Evolutionary conservation across 225 moss, liverwort and hornwort species (phyloP), one percentile per base, ranked within the genome.

Genomic region (Takakia lepidozioides): DNA sequence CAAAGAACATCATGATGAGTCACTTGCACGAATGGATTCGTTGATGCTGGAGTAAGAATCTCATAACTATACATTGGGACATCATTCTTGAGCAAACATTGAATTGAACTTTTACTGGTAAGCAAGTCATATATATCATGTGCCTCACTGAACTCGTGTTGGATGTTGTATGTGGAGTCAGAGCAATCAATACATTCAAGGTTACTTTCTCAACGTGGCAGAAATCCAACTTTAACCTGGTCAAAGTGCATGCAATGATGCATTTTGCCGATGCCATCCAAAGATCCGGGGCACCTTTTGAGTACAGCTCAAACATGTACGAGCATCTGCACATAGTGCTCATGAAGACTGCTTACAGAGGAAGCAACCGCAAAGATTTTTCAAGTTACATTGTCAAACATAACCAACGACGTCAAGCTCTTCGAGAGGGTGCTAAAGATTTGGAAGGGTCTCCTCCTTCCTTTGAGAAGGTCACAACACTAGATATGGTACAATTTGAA

Each of bases 221-320:
- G 14, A 24, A 14, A 13, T 48, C 2, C 5, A 14, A 2, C 13
- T 48, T 48, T 48, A 26, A 48, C 22, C 14, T 26, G 21, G 47
- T 48, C 14, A 48, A 48, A 48, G 47, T 48, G 3, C 47, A 48
- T 48, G 47, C 2, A 19, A 48, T 48, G 47, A 14, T 5, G 2
- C 47, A 48, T 24, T 26, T 19, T 24, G 14, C 22, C 13, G 47
- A 48, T 24, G 19, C 1, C 14, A 48, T 48, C 24, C 47, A 22
- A 3, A 17, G 47, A 19, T 19, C 2, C 14, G 2, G 47, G 14
- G 19, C 26, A 11, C 47, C 47, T 19, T 48, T 21, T 21, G 47
- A 48, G 22, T 48, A 19, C 1, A 48, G 2, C 14, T 17, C 2
- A 19, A 26, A 48, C 6, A 48, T 48, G 47, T 48, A 48, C 24